Base-by-base conservation (phyloP, 2,329 filamentous ascomycete genomes). In the Calonectria pseudoturangicola region DNA sequence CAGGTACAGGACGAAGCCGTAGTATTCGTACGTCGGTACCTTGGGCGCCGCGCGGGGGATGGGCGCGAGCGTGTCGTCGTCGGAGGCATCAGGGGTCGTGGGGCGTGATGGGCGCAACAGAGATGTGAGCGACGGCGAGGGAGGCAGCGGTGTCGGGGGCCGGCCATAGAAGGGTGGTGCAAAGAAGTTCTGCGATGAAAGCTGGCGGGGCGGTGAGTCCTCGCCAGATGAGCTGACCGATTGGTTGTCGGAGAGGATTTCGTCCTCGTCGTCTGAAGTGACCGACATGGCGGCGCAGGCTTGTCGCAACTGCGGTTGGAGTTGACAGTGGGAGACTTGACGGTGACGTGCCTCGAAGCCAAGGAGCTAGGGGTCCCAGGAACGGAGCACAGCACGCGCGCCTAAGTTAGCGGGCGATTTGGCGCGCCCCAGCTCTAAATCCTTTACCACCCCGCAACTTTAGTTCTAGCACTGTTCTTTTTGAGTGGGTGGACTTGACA, bases 21-120 rank as follows among this genome's bases (percentile, higher is more conserved):
- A 98, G 90, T 98, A 99, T 83, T 99, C 97, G 86, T 99, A 98
- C 0, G 97, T 99, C n/a, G 97, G 97, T 2, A 99, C 96, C 82
- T 97, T 95, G 2, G 97, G 97, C 67, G 93, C 93, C 2, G 95
- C 96, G 69, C 95, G 93, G 7, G 96, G 95, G 21, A 98, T 91
- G 60, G 95, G 93, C 5, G 95, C 95, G 18, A 98, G 91, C 45
- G 93, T 90, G 79, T 98, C 96, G 77, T 96, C 93, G 84, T 98
- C 96, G 0, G 95, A 97, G 47, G 93, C 94, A 81, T 98, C 96
- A 16, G 97, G 96, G 0, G 96, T 98, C 2, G 95, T 98, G 0
- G 96, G 96, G n/a, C 96, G 91, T 30, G 95, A 98, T 3, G 95
- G 95, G 1, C 96, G 94, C 9, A 98, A 90, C 25, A 99, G 92